Base-by-base conservation (phyloP, 2,329 filamentous ascomycete genomes). In the Fusarium sororula region DNA sequence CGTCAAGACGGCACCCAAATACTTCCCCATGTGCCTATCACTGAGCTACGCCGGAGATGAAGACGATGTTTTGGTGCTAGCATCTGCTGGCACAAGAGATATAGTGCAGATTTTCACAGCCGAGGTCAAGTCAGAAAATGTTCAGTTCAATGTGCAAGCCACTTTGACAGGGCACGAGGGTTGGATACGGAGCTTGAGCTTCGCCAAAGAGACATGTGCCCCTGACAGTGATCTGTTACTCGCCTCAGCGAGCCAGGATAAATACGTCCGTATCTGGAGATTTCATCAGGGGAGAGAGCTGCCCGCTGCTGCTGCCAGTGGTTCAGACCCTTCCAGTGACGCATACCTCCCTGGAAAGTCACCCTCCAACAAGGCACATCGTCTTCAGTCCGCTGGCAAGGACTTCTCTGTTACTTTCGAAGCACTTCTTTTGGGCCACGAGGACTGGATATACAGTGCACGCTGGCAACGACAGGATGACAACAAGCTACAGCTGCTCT, bases 381-480 rank as follows among this genome's bases (percentile, higher is more conserved):
- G 90, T 62, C 90, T 99, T 66, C 88, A 89, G 47, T 87, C 89
- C 6, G 85, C 84, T 1, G 86, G 83, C 2, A 86, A 85, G 8
- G 91, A 92, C 74, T 96, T 93, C 82, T 93, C 93, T 12, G 87
- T 98, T 63, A 97, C 95, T 0, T 98, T 99, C 75, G 96, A 99
- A 82, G 96, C 96, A 3, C 86, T 99, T 6, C 88, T 99, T 11
- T 89, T 99, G 6, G 96, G 96, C 14, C 96, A 99, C 79, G 96
- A 99, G 80, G 96, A 99, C 79, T 99, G 96, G 96, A 96, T 99
- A 65, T 98, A 98, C 82, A 97, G 93, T 63, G 92, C 94, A 5
- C 87, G 87, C 62, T 98, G 95, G 95, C 88, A 89, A 67, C 86
- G 86, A 12, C 81, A 85, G 48, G 78, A 83, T 20, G 83, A 85